Base-by-base conservation (phyloP, 345 rosid species). In the Cardiospermum halicacabum region DNA sequence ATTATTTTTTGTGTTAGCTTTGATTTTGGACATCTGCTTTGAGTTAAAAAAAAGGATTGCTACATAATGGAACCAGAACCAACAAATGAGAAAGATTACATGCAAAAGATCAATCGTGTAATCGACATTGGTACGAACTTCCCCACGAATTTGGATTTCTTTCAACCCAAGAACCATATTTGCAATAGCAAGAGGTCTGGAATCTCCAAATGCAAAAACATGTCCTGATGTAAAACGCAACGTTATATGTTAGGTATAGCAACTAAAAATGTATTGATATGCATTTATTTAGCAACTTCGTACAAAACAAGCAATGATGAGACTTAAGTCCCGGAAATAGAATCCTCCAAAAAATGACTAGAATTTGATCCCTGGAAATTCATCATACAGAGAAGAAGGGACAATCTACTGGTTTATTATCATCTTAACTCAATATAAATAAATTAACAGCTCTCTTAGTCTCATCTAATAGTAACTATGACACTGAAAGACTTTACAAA, bases 91-190 rank as follows among this genome's bases (percentile, higher is more conserved):
- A 42, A 76, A 72, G 30, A 62, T 64, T 87, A 95, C 99, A 81
- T 95, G 97, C 69, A 95, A 80, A 74, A 95, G 97, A 72, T 95
- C 96, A 18, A 95, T 84, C 6, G 97, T 85, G 76, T 95, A 95
- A 79, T 95, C 99, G 72, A 91, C 99, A 72, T 95, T 95, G 39
- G 99, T 89, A 60, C 84, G 93, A 70, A 91, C 89, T 82, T 91
- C 97, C 70, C 99, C 99, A 59, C 99, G 90, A 66, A 95, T 95
- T 81, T 95, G 97, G 69, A 95, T 91, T 85, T 95, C 99, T 73
- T 95, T 95, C 73, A 95, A 81, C 62, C 97, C 97, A 60, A 95
- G 96, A 77, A 95, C 99, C 97, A 95, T 95, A 73, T 95, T 95
- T 67, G 99, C 99, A 68, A 95, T 95, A 49, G 99, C 97, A 77